phyloP scores from a whole-genome alignment of 768 basidiomycete species.

The Termitomyces sp. region DNA sequence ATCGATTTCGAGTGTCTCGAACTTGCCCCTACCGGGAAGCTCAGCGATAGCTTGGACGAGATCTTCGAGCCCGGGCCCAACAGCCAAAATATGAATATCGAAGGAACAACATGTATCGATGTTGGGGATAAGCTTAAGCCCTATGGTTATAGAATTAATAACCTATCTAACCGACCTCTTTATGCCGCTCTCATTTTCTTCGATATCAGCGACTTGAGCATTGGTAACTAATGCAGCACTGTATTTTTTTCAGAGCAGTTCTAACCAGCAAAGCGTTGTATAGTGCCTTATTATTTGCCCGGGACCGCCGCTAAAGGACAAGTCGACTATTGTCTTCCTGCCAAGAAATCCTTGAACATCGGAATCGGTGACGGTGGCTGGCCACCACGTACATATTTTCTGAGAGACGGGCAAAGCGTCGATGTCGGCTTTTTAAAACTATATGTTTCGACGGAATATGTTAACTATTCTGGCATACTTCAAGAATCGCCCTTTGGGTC shows the following conservation, averaged over 20 bases:
- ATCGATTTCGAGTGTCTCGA: neutral
- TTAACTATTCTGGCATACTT: constrained; percentile 29
- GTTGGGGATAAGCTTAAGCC: neutral
- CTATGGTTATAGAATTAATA: neutral
- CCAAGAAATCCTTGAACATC: constrained; percentile 20
- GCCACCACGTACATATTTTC: constrained; percentile 26
- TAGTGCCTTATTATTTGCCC: neutral
- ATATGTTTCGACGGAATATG: constrained; percentile 33
- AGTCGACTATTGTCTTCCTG: neutral
- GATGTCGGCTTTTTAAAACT: constrained; percentile 44
- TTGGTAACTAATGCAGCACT: neutral
- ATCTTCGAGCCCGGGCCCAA: neutral
- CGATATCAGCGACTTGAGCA: neutral
- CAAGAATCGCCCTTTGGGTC: constrained; percentile 30
- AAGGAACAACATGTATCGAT: neutral
- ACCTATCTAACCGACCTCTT: neutral
- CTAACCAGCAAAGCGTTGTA: neutral
- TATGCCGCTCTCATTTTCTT: constrained; percentile 5
- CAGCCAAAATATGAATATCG: neutral
- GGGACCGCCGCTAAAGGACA: neutral
- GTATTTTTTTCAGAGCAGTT: neutral
- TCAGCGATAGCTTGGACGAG: neutral
- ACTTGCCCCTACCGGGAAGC: neutral
- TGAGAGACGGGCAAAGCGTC: constrained; percentile 24
- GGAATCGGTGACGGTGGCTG: constrained; percentile 38